Conservation (phyloP, 2,329 filamentous ascomycete species). For the Ilyonectria mors-panacis region DNA sequence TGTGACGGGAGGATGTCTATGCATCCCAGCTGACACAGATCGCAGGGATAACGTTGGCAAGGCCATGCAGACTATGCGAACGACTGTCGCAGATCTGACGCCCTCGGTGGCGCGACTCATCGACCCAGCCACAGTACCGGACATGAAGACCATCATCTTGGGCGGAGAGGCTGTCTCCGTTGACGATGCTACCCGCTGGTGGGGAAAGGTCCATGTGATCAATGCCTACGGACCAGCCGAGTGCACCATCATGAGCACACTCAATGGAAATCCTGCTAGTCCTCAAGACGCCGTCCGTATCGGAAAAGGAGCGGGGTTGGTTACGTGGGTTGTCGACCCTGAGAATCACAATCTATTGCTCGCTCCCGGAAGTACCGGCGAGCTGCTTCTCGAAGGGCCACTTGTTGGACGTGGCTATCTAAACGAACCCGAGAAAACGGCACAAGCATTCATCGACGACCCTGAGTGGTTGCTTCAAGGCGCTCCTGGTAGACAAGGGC, state of each 20-base stretch:
- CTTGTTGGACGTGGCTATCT: slow-evolving; percentile 66
- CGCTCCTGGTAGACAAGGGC: background rate
- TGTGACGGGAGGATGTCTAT: slow-evolving; percentile 53
- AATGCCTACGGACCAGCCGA: slow-evolving; percentile 31
- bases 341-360: slow-evolving; percentile 40
- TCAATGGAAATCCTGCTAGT: background rate
- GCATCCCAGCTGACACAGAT: slow-evolving; percentile 28
- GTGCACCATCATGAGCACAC: slow-evolving; percentile 14
- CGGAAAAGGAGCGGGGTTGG: slow-evolving; percentile 17
- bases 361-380: slow-evolving; percentile 54
- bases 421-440: slow-evolving; percentile 53
- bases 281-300: slow-evolving; percentile 2
- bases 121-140: slow-evolving; percentile 9
- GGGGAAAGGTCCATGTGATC: slow-evolving; percentile 6
- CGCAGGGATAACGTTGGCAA: slow-evolving; percentile 15
- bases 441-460: slow-evolving; percentile 49
- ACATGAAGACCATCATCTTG: slow-evolving; percentile 27
- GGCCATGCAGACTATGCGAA: slow-evolving; percentile 11
- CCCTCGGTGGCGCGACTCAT: slow-evolving; percentile 26
- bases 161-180: slow-evolving; percentile 21
- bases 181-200: slow-evolving; percentile 19
- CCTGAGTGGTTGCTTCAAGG: slow-evolving; percentile 54
- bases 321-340: slow-evolving; percentile 45
- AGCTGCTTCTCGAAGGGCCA: slow-evolving; percentile 63
- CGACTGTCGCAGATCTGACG: slow-evolving; percentile 17